Evolutionary conservation across 495 filamentous ascomycete genomes (phyloP), one percentile per base, ranked within the genome.

Genomic region (Daldinia grandis): DNA sequence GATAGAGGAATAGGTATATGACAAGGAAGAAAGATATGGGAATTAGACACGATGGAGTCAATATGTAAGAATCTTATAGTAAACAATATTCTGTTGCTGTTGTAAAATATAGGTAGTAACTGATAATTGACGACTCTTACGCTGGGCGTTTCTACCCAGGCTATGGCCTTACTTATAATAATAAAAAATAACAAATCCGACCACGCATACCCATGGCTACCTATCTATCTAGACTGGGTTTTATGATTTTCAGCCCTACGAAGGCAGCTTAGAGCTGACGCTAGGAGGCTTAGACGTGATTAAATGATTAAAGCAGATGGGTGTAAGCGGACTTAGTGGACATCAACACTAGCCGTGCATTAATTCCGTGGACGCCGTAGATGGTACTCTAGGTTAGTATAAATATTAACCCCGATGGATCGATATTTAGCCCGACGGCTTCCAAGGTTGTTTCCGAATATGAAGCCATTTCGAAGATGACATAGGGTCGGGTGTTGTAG

Each of bases 291-390:
- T 8, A n/a, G n/a, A 12, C 10, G 35, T 27, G n/a, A n/a, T n/a
- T n/a, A 24, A 4, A 35, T 35, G 33, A 60, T 10, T 10, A 19
- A 60, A n/a, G 12, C 19, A 28, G 5, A 17, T 24, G 61, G 49
- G 2, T 42, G 47, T 66, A 60, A 66, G 35, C 65, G 65, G 65
- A 62, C 17, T 68, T 68, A 68, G 28, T 61, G 38, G 3, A 21
- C 1, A 9, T 17, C 6, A n/a, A 33, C 8, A 47, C 17, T 17
- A n/a, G 14, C 4, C 31, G n/a, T 68, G 58, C 59, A 68, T 62
- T 51, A 68, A 68, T 40, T 25, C 66, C 66, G 66, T 21, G 21
- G 53, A 58, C 15, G 3, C 51, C 47, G 56, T 54, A 4, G 28
- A 21, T 21, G 15, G 14, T 14, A 27, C 4, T 6, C 4, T 6